These are phyloP conservation scores for Pharnaceum exiguum DNA, from an alignment of 148 eudicot genomes.

Conservation along the genomic window DNA sequence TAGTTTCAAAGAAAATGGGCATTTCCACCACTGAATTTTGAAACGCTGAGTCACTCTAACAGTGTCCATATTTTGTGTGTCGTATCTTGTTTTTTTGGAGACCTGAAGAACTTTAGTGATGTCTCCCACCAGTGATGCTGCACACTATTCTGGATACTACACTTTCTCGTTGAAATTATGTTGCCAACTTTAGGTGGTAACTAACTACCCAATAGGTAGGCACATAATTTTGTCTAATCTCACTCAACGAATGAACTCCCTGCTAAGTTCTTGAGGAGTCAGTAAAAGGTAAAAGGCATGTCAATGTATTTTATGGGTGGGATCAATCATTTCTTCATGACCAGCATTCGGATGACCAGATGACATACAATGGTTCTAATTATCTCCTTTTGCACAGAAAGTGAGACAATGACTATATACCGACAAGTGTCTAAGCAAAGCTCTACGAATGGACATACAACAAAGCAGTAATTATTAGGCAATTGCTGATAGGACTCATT, in stretches of 20 bases:
- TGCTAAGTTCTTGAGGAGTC: neutral
- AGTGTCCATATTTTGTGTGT: too few relatives aligned
- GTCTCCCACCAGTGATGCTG: neutral
- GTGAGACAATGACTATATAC: neutral
- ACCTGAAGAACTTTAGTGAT: neutral
- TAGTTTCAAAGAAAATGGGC: too few relatives aligned
- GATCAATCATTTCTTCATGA: conserved; percentile 5
- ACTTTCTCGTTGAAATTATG: too few relatives aligned
- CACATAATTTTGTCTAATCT: neutral
- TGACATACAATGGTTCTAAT: neutral
- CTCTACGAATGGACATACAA: too few relatives aligned
- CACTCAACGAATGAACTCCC: neutral
- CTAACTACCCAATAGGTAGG: neutral
- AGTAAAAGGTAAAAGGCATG: neutral
- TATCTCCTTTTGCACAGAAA: neutral
- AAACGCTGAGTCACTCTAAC: too few relatives aligned
- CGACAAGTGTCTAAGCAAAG: too few relatives aligned
- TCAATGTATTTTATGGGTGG: neutral
- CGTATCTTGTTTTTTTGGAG: neutral
- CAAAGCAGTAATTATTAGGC: too few relatives aligned
- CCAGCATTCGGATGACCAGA: neutral
- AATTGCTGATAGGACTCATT: too few relatives aligned
- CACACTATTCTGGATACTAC: neutral
- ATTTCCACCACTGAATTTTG: too few relatives aligned
- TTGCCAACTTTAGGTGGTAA: neutral